Percentiles rank a stretch among this genome's conserved stretches.
Conservation (phyloP, 306 rosid species). For the Myrica gale region DNA sequence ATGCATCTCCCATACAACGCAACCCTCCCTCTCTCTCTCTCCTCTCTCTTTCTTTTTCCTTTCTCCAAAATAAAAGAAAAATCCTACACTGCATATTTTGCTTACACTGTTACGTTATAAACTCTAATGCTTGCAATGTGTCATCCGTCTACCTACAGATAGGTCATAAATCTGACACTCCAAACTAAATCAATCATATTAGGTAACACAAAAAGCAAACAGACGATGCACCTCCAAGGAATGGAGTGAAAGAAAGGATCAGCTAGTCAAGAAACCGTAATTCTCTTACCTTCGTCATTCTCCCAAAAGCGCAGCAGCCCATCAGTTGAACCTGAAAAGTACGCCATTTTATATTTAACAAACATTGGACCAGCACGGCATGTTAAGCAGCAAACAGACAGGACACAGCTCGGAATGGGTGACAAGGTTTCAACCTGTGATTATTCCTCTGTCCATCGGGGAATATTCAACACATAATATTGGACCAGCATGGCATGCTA, state of each 20-base stretch:
- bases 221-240: slow-evolving; percentile 19
- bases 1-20: neutral
- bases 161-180: neutral
- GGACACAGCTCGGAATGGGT: slow-evolving; percentile 19
- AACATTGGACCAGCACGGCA: neutral
- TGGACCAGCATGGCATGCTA: slow-evolving; percentile 99
- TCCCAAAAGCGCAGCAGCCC: slow-evolving; percentile 98
- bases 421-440: slow-evolving; percentile 54
- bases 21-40: neutral
- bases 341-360: slow-evolving; percentile 23
- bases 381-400: neutral
- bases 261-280: slow-evolving; percentile 23
- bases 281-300: slow-evolving; percentile 77
- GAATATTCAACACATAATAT: slow-evolving; percentile 87
- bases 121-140: neutral
- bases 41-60: no score
- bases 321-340: slow-evolving; percentile 83
- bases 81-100: no score
- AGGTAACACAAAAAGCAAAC: slow-evolving; percentile 3
- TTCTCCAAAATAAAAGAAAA: no score
- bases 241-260: slow-evolving; percentile 14
- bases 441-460: slow-evolving; percentile 79
- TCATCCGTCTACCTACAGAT: neutral
- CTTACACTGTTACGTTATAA: no score
- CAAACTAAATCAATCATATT: neutral